Evolutionary conservation across 345 rosid species (phyloP), one percentile per base, ranked within the genome.

Genomic region (Gossypium stocksii): DNA sequence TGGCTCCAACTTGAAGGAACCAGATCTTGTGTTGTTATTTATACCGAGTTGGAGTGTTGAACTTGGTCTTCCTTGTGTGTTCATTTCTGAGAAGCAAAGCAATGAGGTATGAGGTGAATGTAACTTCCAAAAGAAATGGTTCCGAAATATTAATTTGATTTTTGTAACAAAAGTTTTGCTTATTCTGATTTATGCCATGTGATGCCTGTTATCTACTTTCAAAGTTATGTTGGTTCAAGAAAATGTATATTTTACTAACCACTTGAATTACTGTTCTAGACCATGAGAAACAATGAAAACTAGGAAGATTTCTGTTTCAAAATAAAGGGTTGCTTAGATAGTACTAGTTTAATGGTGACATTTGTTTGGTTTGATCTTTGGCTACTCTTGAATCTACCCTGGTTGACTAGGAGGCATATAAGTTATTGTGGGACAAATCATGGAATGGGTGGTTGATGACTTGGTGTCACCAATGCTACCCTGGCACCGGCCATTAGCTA

Each of bases 81-180:
- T 3, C n/a, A 1, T 4, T 29, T 34, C 11, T 17, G 46, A 38
- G 13, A 16, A 66, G 49, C 46, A 52, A 66, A 66, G n/a, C 19
- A 20, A 23, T 8, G 58, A 67, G 14, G 58, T 11, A 9, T 51
- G 9, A 5, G 16, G 9, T 19, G 16, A 68, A 9, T 2, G 19
- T 25, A 9, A 49, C 6, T 25, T 19, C 20, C 20, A 16, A 69
- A 25, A 9, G 43, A 4, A 49, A 27, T 15, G 9, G 72, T 6
- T 49, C 22, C 10, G 72, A 68, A 49, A 48, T 48, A 3, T 67
- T 63, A 63, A 38, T 63, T 15, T 49, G 44, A 68, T 68, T 66
- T 49, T 66, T 44, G 27, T 19, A 20, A 44, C 70, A 19, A 25
- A 11, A 41, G 12, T 43, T 65, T 45, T 66, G 34, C 49, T 66